Conservation (phyloP, 495 filamentous ascomycete species). For the Haplographium delicatum region DNA sequence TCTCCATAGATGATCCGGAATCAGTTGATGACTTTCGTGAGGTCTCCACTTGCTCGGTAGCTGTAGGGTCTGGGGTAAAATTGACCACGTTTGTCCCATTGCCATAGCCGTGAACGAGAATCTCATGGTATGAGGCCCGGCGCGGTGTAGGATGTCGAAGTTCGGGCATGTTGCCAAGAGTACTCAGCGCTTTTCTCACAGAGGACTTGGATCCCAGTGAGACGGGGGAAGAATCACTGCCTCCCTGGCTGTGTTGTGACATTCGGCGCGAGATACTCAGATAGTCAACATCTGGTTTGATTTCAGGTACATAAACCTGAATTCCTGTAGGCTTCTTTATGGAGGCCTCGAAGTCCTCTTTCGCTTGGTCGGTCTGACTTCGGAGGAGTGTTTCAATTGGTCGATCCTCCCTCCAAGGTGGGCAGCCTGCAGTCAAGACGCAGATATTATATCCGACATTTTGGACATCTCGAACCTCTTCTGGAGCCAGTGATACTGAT, state of each 20-base stretch:
- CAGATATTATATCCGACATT: constrained; percentile 38
- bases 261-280: too few species aligned
- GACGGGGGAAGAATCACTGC: constrained; percentile 6
- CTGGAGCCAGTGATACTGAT: constrained; percentile 36
- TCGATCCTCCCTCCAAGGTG: constrained; percentile 35
- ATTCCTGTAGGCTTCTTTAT: not conserved
- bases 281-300: constrained; percentile 41
- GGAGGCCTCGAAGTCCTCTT: constrained; percentile 4
- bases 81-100: constrained; percentile 34
- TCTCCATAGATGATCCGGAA: constrained; percentile 13
- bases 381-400: constrained; percentile 11
- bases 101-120: constrained; percentile 37
- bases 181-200: constrained; percentile 28
- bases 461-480: constrained; percentile 31
- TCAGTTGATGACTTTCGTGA: constrained; percentile 11
- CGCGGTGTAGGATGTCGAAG: constrained; percentile 15
- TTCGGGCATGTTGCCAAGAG: constrained; percentile 22
- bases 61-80: not conserved
- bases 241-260: constrained; percentile 23
- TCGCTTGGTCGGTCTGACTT: constrained; percentile 23
- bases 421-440: constrained; percentile 32
- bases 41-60: not conserved
- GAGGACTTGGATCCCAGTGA: constrained; percentile 26
- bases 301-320: constrained; percentile 10
- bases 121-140: constrained; percentile 32